A percentile compares a stretch with the other conserved stretches of the same genome.
phyloP scores from a whole-genome alignment of 2,329 filamentous ascomycete species.

The Phyllosticta citribraziliensis region DNA sequence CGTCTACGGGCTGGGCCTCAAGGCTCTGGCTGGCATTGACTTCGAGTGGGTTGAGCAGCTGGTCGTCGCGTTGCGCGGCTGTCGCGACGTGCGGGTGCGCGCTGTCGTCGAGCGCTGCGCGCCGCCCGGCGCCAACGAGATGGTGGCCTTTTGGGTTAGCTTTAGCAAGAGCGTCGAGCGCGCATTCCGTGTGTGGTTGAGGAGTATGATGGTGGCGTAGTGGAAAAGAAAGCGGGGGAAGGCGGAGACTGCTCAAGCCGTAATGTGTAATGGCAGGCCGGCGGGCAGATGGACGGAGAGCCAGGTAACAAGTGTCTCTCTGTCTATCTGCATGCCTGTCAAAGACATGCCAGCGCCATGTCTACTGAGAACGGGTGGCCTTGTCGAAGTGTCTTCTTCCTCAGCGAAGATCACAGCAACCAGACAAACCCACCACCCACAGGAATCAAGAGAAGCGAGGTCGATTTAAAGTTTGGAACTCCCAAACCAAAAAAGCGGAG shows the following conservation, averaged over 20 bases:
- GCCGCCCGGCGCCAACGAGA: constrained; percentile 38
- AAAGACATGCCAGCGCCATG: too few species aligned
- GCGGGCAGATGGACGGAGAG: too few species aligned
- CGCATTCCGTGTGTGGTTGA: constrained; percentile 46
- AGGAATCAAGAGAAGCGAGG: too few species aligned
- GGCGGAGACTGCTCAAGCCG: background rate
- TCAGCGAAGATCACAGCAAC: too few species aligned
- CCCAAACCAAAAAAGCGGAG: too few species aligned
- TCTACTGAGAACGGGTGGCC: too few species aligned
- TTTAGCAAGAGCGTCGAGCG: constrained; percentile 51
- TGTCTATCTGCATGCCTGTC: too few species aligned
- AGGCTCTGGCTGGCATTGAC: constrained; percentile 19
- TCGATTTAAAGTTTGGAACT: too few species aligned
- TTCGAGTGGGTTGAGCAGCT: constrained; percentile 51
- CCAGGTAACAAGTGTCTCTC: too few species aligned
- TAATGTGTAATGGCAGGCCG: too few species aligned
- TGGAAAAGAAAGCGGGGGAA: background rate
- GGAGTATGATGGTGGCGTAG: constrained; percentile 22
- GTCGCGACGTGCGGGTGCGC: constrained; percentile 43
- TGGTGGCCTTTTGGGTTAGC: constrained; percentile 49
- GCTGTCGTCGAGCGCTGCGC: constrained; percentile 47
- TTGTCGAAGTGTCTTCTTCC: too few species aligned
- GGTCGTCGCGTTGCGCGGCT: constrained; percentile 35
- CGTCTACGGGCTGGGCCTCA: constrained; percentile 17
- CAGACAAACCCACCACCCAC: too few species aligned